Evolutionary conservation across 2,329 filamentous ascomycete genomes (phyloP).

Genomic region (Fusarium sambucinum): DNA sequence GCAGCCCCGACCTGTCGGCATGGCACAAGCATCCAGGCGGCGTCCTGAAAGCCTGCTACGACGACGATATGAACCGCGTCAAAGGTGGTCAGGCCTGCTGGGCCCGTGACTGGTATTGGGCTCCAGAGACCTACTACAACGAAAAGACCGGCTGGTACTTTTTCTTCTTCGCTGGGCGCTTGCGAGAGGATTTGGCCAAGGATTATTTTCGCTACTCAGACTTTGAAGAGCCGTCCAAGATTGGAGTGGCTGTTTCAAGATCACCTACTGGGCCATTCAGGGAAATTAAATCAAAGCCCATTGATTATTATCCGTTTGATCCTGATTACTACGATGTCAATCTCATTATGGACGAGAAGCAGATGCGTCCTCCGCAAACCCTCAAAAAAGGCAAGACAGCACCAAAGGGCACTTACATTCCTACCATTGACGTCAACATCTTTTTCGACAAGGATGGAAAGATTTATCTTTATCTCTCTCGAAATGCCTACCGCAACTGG

Average conservation of each 20-base stretch:
- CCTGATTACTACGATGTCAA: slow-evolving; percentile 54
- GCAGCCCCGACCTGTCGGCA: slow-evolving; percentile 53
- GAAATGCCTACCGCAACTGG: slow-evolving; percentile 55
- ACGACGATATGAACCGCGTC: slow-evolving; percentile 47
- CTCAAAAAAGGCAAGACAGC: slow-evolving; percentile 46
- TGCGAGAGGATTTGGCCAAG: slow-evolving; percentile 51
- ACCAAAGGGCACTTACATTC: slow-evolving; percentile 53
- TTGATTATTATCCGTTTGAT: slow-evolving; percentile 54
- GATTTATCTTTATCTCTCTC: slow-evolving; percentile 53
- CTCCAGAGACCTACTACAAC: slow-evolving; percentile 54
- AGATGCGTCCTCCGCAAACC: slow-evolving; percentile 51
- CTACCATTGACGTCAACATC: slow-evolving; percentile 61
- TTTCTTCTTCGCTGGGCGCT: slow-evolving; percentile 53
- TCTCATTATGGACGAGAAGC: slow-evolving; percentile 54
- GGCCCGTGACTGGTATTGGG: slow-evolving; percentile 55
- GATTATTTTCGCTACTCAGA: slow-evolving; percentile 52
- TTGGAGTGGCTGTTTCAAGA: slow-evolving; percentile 53
- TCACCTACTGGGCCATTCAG: slow-evolving; percentile 52
- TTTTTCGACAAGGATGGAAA: slow-evolving; percentile 57
- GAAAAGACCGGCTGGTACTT: slow-evolving; percentile 54
- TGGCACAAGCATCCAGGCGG: slow-evolving; percentile 52
- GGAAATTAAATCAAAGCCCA: slow-evolving; percentile 50
- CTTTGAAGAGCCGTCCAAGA: slow-evolving; percentile 54
- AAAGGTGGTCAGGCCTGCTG: slow-evolving; percentile 53
- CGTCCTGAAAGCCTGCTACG: slow-evolving; percentile 51